A percentile compares a stretch with the other conserved stretches of the same genome.
phyloP scores from a whole-genome alignment of 164 flowering plant species.

The Akebia trifoliata region DNA sequence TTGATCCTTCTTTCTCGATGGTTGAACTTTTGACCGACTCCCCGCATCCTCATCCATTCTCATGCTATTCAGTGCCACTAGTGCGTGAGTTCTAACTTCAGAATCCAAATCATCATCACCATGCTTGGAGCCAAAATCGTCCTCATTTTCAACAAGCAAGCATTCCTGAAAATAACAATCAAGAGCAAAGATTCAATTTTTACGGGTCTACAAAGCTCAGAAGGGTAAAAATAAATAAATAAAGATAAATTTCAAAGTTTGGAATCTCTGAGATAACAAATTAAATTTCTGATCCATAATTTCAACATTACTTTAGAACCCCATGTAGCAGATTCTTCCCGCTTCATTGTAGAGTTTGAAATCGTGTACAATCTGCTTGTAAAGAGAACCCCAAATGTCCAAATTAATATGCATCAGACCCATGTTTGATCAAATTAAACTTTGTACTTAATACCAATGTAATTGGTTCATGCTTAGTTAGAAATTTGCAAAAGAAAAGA shows the following conservation, averaged over 20 bases:
- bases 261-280: neutral
- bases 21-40: conserved; percentile 13
- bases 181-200: conserved; percentile 6
- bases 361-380: conserved; percentile 29
- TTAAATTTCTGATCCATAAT: neutral
- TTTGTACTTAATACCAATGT: neutral
- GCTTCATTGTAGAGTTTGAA: conserved; percentile 18
- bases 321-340: conserved; percentile 26
- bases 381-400: conserved; percentile 13
- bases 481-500: neutral
- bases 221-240: neutral
- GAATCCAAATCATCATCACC: conserved; percentile 22
- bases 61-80: conserved; percentile 18
- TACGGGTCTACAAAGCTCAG: neutral
- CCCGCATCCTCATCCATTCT: conserved; percentile 17
- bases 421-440: neutral
- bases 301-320: conserved; percentile 30
- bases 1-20: conserved; percentile 11
- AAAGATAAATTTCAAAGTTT: neutral
- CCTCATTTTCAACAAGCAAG: conserved; percentile 34
- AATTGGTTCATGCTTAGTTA: neutral
- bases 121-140: conserved; percentile 28
- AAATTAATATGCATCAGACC: conserved; percentile 3
- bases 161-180: conserved; percentile 24
- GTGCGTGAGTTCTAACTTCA: conserved; percentile 15